phyloP scores from a whole-genome alignment of 177 flowering plant genomes.

The Vitis hybrid region DNA sequence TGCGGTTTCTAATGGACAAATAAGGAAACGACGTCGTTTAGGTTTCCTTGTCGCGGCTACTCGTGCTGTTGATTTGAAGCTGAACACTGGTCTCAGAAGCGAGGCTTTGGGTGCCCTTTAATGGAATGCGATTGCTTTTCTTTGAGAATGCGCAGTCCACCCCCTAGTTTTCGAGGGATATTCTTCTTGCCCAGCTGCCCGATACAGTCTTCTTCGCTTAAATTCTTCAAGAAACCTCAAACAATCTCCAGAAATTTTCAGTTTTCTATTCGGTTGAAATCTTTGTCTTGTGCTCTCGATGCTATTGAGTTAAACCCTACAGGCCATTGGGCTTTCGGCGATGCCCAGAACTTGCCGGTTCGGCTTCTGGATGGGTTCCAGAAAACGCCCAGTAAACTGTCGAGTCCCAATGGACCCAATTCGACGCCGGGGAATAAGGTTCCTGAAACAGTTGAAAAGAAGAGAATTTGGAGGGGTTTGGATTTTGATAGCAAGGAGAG shows the following conservation, averaged over 20 bases:
- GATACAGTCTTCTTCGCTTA: neutral
- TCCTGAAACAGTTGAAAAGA: neutral
- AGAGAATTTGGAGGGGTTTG: neutral
- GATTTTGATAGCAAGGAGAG: constrained; percentile 10
- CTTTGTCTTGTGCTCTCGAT: no score
- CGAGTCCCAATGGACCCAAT: neutral
- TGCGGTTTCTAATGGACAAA: no score
- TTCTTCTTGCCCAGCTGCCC: neutral
- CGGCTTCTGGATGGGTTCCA: no score
- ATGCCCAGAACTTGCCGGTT: no score
- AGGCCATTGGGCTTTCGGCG: no score
- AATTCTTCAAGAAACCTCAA: neutral
- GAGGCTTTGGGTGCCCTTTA: neutral
- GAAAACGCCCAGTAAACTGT: neutral
- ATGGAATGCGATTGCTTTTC: constrained; percentile 10
- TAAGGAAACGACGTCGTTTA: no score
- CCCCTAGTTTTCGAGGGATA: neutral
- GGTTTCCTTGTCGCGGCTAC: no score
- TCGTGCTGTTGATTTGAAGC: no score
- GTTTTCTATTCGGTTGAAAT: no score
- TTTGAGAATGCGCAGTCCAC: constrained; percentile 2
- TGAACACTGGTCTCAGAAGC: no score
- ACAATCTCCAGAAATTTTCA: neutral
- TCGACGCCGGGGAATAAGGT: neutral
- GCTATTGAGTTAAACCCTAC: no score